Evolutionary conservation across 2,329 filamentous ascomycete genomes (phyloP), one percentile per base, ranked within the genome.

Genomic region (Pezicula carpinea): DNA sequence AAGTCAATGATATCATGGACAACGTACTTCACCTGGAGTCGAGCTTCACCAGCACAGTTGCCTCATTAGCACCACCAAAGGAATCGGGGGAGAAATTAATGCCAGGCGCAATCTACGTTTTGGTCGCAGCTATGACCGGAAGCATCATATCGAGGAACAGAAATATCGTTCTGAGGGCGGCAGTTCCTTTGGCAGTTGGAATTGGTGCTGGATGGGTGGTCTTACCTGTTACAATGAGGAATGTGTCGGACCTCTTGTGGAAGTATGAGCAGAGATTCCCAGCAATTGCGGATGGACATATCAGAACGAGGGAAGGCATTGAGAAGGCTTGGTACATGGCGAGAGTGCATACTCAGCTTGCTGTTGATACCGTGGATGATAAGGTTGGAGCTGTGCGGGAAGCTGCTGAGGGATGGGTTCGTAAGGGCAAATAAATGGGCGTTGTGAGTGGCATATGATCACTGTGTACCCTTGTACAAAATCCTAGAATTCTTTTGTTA

Each of bases 91-190:
- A 99, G 75, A 83, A 83, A 64, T 78, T 99, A 47, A 83, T 97
- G 70, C 93, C 93, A 29, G 92, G 92, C 21, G 76, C 83, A 50
- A 82, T 97, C 57, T 97, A 97, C 71, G 90, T 97, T 39, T 79
- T 96, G 23, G 91, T 99, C 40, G 85, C 91, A 35, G 84, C 89
- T 60, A 96, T 99, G 91, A 89, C 93, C 31, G 93, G 92, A 58
- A 90, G 83, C 68, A 97, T 99, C 65, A 74, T 96, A 46, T 82
- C 88, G 46, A 83, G 92, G 53, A 95, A 95, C 74, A 83, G 92
- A 59, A 91, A 87, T 67, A 77, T 97, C 53, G 66, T 96, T 53
- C 73, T 99, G 45, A 83, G 93, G 57, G 83, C 85, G 45, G 74
- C 83, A 2, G 77, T 87, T 2, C 93, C 93, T 10, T 69, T 92